Conservation (phyloP, 345 rosid species). For the Theobroma cacao region DNA sequence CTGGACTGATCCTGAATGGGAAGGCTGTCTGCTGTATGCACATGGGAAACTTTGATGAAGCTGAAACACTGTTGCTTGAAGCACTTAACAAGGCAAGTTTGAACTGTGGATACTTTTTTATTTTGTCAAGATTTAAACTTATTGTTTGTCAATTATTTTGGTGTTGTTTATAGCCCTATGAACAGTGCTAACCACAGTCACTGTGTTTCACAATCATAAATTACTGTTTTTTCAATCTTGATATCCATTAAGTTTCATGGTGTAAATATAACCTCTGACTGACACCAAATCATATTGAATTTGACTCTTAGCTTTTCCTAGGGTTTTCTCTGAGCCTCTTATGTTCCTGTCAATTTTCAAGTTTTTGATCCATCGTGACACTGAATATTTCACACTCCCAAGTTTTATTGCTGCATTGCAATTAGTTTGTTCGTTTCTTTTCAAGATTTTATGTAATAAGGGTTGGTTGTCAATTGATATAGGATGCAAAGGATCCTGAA, state of each 20-base stretch:
- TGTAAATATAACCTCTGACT: background rate
- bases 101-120: background rate
- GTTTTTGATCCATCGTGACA: background rate
- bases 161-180: background rate
- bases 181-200: background rate
- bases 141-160: background rate
- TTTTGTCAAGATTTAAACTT: background rate
- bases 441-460: conserved; percentile 5
- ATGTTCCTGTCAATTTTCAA: background rate
- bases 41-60: conserved; percentile 96
- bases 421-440: background rate
- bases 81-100: conserved; percentile 86
- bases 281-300: background rate
- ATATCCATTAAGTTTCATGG: background rate
- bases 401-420: background rate
- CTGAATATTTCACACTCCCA: background rate
- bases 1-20: conserved; percentile 84
- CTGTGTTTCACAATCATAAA: background rate
- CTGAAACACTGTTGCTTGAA: conserved; percentile 88
- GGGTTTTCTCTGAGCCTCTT: background rate
- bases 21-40: conserved; percentile 96
- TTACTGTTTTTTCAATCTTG: background rate
- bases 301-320: background rate
- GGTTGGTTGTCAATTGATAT: conserved; percentile 21
- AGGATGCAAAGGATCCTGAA: conserved; percentile 98